phyloP scores from a whole-genome alignment of 768 basidiomycete genomes.

The Collybiopsis luxurians region DNA sequence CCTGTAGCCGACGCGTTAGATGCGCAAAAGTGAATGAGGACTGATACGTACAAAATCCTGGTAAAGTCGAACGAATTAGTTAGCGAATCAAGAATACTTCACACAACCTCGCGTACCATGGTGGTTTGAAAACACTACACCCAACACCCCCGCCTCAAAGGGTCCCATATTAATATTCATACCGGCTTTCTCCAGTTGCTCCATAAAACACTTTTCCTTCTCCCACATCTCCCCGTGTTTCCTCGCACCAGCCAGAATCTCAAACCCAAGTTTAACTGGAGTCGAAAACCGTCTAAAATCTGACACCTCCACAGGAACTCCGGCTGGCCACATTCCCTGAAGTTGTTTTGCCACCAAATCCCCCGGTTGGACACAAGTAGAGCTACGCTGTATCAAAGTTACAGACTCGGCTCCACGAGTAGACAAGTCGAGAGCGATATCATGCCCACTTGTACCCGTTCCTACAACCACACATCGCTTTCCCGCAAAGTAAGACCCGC shows the following conservation, averaged over 20 bases:
- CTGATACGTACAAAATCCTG: neutral
- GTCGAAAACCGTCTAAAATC: neutral
- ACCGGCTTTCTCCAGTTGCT: conserved; percentile 1
- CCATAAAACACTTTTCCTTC: neutral
- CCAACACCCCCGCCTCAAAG: neutral
- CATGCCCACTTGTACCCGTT: neutral
- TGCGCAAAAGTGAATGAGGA: neutral
- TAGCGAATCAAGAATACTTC: neutral
- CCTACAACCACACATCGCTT: conserved; percentile 1
- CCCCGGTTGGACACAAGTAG: neutral
- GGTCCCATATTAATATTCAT: conserved; percentile 1
- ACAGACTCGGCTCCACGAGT: neutral
- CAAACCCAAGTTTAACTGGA: neutral
- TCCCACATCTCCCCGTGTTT: neutral
- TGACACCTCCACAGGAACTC: neutral
- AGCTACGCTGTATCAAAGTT: neutral
- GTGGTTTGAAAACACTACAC: neutral
- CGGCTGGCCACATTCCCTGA: neutral
- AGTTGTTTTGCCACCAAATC: neutral
- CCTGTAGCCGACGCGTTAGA: conserved; percentile 14
- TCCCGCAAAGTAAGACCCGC: neutral
- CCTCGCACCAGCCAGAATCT: neutral
- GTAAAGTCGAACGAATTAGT: neutral
- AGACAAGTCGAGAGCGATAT: neutral
- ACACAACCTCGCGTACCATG: neutral